Evolutionary conservation across 768 basidiomycete species (phyloP).

Genomic region (Mycena indigotica): DNA sequence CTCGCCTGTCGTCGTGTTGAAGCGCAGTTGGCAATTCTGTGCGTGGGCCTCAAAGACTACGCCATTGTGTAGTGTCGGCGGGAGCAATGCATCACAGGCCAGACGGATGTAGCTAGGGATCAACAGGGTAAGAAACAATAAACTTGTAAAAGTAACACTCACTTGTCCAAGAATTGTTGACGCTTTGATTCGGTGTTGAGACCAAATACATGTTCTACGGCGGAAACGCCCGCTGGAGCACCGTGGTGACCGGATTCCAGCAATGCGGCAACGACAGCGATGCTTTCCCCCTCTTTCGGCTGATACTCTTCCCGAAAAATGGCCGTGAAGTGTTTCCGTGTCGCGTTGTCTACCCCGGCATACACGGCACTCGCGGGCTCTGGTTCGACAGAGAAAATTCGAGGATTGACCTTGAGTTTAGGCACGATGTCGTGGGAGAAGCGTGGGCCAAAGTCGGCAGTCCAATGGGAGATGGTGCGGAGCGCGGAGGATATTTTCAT

Average conservation of each 20-base stretch:
- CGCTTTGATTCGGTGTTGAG: constrained; percentile 52
- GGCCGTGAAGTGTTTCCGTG: constrained; percentile 56
- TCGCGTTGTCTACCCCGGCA: constrained; percentile 41
- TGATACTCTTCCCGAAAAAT: constrained; percentile 49
- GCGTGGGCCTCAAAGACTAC: constrained; percentile 66
- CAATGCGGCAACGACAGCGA: constrained; percentile 55
- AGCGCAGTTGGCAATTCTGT: constrained; percentile 56
- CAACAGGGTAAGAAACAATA: neutral
- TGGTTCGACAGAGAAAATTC: constrained; percentile 45
- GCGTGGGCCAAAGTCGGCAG: constrained; percentile 57
- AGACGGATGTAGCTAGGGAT: constrained; percentile 48
- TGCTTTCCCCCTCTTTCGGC: constrained; percentile 41
- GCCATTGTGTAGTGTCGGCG: constrained; percentile 54
- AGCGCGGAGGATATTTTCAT: constrained; percentile 61
- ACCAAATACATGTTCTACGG: constrained; percentile 47
- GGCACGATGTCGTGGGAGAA: constrained; percentile 55
- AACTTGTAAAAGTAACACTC: constrained; percentile 10
- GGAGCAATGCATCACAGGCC: constrained; percentile 54
- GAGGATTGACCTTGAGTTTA: constrained; percentile 44
- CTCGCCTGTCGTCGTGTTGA: constrained; percentile 43
- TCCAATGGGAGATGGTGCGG: constrained; percentile 61
- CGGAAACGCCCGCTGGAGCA: constrained; percentile 43
- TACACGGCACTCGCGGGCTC: constrained; percentile 55
- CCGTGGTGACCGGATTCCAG: constrained; percentile 54
- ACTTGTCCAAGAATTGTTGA: constrained; percentile 50